phyloP scores from a whole-genome alignment of 2,329 filamentous ascomycete species.

The Dryadomyces sulphureus region DNA sequence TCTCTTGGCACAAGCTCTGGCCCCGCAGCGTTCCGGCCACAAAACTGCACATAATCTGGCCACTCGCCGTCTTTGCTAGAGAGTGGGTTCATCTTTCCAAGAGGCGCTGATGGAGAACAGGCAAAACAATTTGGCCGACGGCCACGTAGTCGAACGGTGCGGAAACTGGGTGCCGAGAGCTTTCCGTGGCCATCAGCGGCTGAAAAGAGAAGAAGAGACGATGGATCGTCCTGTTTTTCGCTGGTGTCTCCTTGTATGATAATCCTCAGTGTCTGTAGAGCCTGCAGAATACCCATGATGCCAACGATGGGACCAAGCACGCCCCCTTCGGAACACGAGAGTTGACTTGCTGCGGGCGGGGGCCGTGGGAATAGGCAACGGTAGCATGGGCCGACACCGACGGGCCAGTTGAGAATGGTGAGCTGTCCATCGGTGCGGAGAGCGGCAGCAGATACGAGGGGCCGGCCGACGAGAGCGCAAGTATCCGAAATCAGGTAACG shows the following conservation, averaged over 20 bases:
- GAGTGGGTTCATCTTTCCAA: conserved; percentile 19
- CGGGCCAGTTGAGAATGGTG: conserved; percentile 73
- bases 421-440: conserved; percentile 82
- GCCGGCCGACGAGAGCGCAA: conserved; percentile 64
- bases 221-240: background rate
- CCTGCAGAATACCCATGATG: conserved; percentile 83
- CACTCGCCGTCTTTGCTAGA: conserved; percentile 39
- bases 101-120: conserved; percentile 49
- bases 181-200: conserved; percentile 21
- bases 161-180: conserved; percentile 33
- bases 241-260: conserved; percentile 34
- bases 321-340: conserved; percentile 83
- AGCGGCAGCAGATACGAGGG: conserved; percentile 79
- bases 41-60: conserved; percentile 77
- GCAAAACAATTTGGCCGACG: conserved; percentile 58
- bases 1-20: conserved; percentile 44
- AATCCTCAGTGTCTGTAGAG: conserved; percentile 78
- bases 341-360: conserved; percentile 66
- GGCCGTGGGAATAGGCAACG: conserved; percentile 83
- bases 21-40: conserved; percentile 37
- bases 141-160: conserved; percentile 59
- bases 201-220: conserved; percentile 33
- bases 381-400: conserved; percentile 74
- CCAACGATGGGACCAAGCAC: conserved; percentile 89
- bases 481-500: conserved; percentile 88